Percentiles rank a stretch among this genome's conserved stretches.
Conservation (phyloP, 2,329 filamentous ascomycete genomes). For the Thielaviopsis populi region DNA sequence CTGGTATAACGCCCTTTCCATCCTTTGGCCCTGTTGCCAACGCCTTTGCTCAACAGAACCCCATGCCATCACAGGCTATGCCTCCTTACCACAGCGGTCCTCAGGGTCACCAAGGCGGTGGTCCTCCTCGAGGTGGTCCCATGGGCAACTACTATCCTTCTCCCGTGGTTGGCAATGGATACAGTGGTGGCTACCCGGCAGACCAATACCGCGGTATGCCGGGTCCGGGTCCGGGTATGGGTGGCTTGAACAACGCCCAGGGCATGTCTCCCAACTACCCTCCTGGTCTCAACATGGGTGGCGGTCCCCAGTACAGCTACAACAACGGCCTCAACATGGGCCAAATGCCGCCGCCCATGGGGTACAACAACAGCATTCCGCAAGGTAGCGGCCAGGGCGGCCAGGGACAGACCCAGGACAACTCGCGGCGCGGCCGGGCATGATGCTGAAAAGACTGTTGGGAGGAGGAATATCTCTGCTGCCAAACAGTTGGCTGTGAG, state of each 20-base stretch:
- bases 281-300: conserved; percentile 34
- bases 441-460: background rate
- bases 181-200: conserved; percentile 35
- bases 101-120: conserved; percentile 38
- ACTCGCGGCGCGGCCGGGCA: conserved; percentile 5
- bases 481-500: background rate
- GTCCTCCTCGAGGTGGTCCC: conserved; percentile 40
- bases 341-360: conserved; percentile 35
- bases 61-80: conserved; percentile 30
- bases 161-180: conserved; percentile 25
- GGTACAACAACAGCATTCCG: conserved; percentile 23
- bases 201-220: conserved; percentile 42
- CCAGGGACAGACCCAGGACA: conserved; percentile 4
- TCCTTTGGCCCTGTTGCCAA: conserved; percentile 35
- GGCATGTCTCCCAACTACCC: conserved; percentile 27
- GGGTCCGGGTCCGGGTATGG: conserved; percentile 27
- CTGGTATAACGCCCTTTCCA: conserved; percentile 32
- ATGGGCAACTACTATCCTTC: conserved; percentile 43
- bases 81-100: conserved; percentile 40
- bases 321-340: conserved; percentile 33
- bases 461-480: background rate
- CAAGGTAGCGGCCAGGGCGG: conserved; percentile 30
- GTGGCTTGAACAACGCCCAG: conserved; percentile 37
- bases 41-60: conserved; percentile 35
- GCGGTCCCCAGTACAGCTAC: conserved; percentile 24